These are phyloP conservation scores for Cyanodermella asteris DNA, from an alignment of 2,329 filamentous ascomycete genomes.

Conservation along the genomic window DNA sequence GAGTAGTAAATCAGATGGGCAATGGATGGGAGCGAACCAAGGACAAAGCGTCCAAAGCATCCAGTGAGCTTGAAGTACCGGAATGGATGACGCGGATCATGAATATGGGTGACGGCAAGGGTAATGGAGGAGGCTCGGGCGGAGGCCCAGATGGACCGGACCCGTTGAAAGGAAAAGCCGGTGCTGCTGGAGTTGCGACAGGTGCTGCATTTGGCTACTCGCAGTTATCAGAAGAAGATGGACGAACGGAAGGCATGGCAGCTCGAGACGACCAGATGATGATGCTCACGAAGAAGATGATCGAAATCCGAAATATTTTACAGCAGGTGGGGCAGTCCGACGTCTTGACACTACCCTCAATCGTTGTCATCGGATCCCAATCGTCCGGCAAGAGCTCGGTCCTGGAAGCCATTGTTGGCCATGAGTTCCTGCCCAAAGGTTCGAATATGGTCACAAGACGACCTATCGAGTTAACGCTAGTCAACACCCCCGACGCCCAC, in stretches of 20 bases:
- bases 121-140: slow-evolving; percentile 22
- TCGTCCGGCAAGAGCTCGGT: slow-evolving; percentile 97
- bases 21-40: slow-evolving; percentile 69
- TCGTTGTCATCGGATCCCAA: slow-evolving; percentile 97
- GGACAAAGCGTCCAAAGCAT: too few species aligned
- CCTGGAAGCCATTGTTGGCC: slow-evolving; percentile 85
- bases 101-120: slow-evolving; percentile 33
- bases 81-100: slow-evolving; percentile 66
- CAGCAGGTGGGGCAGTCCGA: slow-evolving; percentile 83
- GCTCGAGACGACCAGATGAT: slow-evolving; percentile 97
- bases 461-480: slow-evolving; percentile 84
- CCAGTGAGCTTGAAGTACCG: slow-evolving; percentile 43
- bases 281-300: slow-evolving; percentile 98
- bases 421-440: slow-evolving; percentile 95
- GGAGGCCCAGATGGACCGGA: slow-evolving; percentile 16
- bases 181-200: slow-evolving; percentile 42
- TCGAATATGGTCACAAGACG: slow-evolving; percentile 93
- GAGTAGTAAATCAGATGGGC: slow-evolving; percentile 56
- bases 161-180: slow-evolving; percentile 30
- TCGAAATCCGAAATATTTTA: slow-evolving; percentile 83
- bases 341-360: slow-evolving; percentile 72
- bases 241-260: slow-evolving; percentile 37
- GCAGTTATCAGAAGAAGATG: slow-evolving; percentile 40
- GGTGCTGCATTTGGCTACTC: slow-evolving; percentile 64
- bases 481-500: slow-evolving; percentile 75